Evolutionary conservation across 192 early-diverging fungal species (phyloP), one percentile per base, ranked within the genome.

Genomic region (Gorgonomyces haynaldii): DNA sequence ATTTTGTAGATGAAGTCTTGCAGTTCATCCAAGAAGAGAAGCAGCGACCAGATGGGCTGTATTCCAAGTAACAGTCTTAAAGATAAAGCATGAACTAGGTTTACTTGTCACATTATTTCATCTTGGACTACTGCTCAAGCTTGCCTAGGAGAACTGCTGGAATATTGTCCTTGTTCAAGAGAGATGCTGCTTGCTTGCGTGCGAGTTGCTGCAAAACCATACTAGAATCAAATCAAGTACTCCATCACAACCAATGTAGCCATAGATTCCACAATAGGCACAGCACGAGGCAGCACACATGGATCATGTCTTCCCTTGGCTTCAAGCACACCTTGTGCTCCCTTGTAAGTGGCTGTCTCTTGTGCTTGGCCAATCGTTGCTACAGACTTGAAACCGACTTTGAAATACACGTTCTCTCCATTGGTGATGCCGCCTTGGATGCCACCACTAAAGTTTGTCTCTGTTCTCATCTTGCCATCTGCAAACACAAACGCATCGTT

Each of bases 211-310:
- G 68, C 49, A 85, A 49, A 9, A 77, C 50, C 1, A 74, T 61
- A 49, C 79, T 81, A 53, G 22, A 20, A 4, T n/a, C 6, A 25
- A 6, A 16, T 0, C 1, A 62, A 65, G 69, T 63, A 63, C 76
- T 98, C 95, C 86, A 98, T 96, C 23, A 98, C 64, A 19, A 84
- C 84, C 21, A 96, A 54, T 0, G 88, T 78, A 2, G 95, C 84
- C 95, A 98, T 98, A 10, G 91, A 69, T 64, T 96, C 95, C 37
- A 98, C 95, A 56, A 98, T 98, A 13, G 95, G 95, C 24, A 89
- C 87, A 6, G 95, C 95, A 16, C 95, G 68, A 12, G 95, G 89
- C 19, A 96, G 81, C 4, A 98, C 95, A 40, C 87, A 98, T 16
- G 95, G 95, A 57, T 98, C 95, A 61, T 98, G 95, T 25, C 95